Evolutionary conservation across 176 grass and related monocot species (phyloP).

Genomic region (Oryza coarctata): DNA sequence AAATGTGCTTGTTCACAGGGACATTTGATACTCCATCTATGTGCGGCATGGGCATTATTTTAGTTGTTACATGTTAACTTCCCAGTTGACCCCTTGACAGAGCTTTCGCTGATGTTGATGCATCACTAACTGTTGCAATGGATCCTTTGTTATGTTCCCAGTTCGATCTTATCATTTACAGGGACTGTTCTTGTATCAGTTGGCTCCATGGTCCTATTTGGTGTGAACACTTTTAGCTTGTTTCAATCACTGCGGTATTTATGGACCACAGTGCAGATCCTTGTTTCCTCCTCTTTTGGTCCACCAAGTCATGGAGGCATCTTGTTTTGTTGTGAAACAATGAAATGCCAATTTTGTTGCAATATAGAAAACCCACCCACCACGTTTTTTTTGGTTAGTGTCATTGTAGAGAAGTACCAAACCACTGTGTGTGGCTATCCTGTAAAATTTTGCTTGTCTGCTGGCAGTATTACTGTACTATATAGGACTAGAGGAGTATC

Average conservation of each 20-base stretch:
- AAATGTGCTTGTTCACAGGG: constrained; percentile 12
- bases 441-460: not conserved
- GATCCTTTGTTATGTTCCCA: constrained; percentile 2
- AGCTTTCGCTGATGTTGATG: constrained; percentile 47
- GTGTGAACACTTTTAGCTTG: constrained; percentile 27
- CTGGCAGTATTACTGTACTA: too few species aligned
- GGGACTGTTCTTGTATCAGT: constrained; percentile 17
- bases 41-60: not conserved
- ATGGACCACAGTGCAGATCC: constrained; percentile 49
- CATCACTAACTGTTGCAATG: constrained; percentile 35
- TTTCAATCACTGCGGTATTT: constrained; percentile 25
- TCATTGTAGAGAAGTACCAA: not conserved
- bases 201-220: constrained; percentile 36
- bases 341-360: constrained; percentile 23
- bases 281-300: constrained; percentile 39
- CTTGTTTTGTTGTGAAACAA: constrained; percentile 37
- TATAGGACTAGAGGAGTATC: not conserved
- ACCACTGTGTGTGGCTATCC: not conserved
- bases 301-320: constrained; percentile 42
- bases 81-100: not conserved
- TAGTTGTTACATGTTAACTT: constrained; percentile 21
- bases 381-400: constrained; percentile 25
- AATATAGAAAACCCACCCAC: not conserved
- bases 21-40: not conserved
- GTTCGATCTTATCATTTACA: constrained; percentile 40